Base-by-base conservation (phyloP, 1,284 basidiomycete species). In the Xerocomus amazonicus region DNA sequence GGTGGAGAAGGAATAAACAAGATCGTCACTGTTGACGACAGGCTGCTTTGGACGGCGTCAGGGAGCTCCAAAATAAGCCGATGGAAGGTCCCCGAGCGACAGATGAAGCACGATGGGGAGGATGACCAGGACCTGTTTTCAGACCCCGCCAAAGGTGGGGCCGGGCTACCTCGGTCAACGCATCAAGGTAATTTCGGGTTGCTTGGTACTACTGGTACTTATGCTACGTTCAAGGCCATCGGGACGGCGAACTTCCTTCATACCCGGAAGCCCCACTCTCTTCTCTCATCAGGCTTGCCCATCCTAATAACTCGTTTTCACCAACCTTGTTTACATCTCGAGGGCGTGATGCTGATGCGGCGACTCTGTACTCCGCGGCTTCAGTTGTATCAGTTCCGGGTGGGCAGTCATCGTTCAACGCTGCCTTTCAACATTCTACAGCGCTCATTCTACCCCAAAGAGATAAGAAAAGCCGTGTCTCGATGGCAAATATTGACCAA, bases 11-110 rank as follows among this genome's bases (percentile, higher is more conserved):
- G 93, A 8, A 84, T 99, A 60, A 89, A 87, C 65, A 86, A 85
- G 64, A 88, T 98, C 53, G 79, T 88, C 12, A 85, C 83, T 0
- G 81, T 92, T 71, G 92, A 96, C 61, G 90, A 97, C 63, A 78
- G 84, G 44, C 78, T 87, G 40, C 77, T 99, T 3, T 99, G 95
- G 95, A 92, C 95, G 0, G 92, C 95, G 0, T 88, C 87, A 1
- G 87, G 90, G 3, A 83, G 78, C 47, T 90, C 92, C 7, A 86
- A 79, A 54, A 79, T 97, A 56, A 83, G 79, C 59, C 77, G 93
- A 27, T 99, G 96, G 96, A 76, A 73, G 38, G 38, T 66, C 4
- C 64, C 64, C 6, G 56, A 42, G 33, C 54, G 52, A 41, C 14
- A 19, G 5, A 44, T 45, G 17, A 61, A 45, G 27, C 56, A 39